Base-by-base conservation (phyloP, 768 basidiomycete species). In the Mycena pura region DNA sequence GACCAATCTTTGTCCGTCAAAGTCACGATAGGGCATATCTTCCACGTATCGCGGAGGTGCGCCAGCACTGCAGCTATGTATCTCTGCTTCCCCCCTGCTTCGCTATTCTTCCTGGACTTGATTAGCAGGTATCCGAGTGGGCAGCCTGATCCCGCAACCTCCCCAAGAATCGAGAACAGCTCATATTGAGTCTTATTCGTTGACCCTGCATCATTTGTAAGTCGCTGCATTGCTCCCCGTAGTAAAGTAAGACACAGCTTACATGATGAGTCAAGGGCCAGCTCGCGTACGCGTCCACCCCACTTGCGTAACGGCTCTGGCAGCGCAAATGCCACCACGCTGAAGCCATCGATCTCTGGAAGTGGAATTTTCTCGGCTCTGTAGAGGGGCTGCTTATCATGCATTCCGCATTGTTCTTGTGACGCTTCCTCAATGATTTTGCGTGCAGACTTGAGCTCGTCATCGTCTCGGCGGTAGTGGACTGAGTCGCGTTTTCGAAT, bases 1-100 rank as follows among this genome's bases (percentile, higher is more conserved):
- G 72, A 59, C 54, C 54, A 65, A 44, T 76, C 73, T 53, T 79
- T 78, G 68, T 78, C 75, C 0, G 73, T 69, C 0, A 74, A 61
- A 1, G 72, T 77, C 34, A 73, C 58, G 6, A 45, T 11, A 3
- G 44, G 25, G 15, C 44, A 19, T 39, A 72, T 27, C 0, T 53
- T 60, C 70, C 67, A 75, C 39, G 46, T 48, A 1, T 62, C 59
- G 19, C 56, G 53, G 34, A 77, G 66, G 17, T 70, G 55, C 1
- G 43, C 6, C 0, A 79, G 63, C 14, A 77, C 64, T 10, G 65
- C 48, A 14, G 40, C 43, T 1, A 79, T 62, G n/a, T 69, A 68
- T 1, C 40, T 38, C 52, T 78, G 66, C 47, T 76, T 77, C n/a
- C 39, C 51, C 10, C 51, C 51, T 7, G 51, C 6, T 1, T 14